Conservation (phyloP, 1,139 yeast species). For the Candida sojae region DNA sequence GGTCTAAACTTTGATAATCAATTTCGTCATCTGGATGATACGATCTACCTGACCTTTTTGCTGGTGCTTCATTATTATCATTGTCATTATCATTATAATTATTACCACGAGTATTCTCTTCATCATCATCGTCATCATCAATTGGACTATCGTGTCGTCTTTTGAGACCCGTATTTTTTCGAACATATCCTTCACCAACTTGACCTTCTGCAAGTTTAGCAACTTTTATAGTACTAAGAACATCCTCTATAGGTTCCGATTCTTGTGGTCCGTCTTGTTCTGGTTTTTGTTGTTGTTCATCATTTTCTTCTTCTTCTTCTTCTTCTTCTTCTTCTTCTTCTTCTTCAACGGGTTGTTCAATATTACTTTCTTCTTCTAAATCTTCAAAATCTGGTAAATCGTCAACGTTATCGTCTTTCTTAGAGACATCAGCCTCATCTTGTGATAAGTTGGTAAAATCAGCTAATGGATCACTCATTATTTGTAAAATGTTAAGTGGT, state of each 20-base stretch:
- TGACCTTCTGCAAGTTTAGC: neutral
- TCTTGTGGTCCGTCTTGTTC: slow-evolving; percentile 2
- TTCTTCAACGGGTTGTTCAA: neutral
- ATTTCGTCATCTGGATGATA: slow-evolving; percentile 12
- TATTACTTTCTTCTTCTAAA: slow-evolving; percentile 3
- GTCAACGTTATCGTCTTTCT: slow-evolving; percentile 1
- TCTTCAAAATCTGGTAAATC: neutral
- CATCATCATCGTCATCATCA: slow-evolving; percentile 1
- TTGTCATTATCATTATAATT: slow-evolving; percentile 1
- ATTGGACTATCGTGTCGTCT: neutral
- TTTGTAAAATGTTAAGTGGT: neutral
- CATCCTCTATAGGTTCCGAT: slow-evolving; percentile 5
- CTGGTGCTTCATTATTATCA: neutral
- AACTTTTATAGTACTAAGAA: neutral
- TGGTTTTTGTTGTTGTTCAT: slow-evolving; percentile 10
- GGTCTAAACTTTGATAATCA: slow-evolving; percentile 22
- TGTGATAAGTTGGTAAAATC: slow-evolving; percentile 15
- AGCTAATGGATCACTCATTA: slow-evolving; percentile 16
- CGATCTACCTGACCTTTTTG: slow-evolving; percentile 6
- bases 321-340: slow-evolving; percentile 8
- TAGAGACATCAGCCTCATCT: slow-evolving; percentile 11
- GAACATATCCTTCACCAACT: neutral
- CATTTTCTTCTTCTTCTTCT: slow-evolving; percentile 6
- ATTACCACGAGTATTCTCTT: neutral
- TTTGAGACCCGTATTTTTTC: neutral